Base-by-base conservation (phyloP, 176 grass and related monocot genomes). In the Phoenix roebelenii region DNA sequence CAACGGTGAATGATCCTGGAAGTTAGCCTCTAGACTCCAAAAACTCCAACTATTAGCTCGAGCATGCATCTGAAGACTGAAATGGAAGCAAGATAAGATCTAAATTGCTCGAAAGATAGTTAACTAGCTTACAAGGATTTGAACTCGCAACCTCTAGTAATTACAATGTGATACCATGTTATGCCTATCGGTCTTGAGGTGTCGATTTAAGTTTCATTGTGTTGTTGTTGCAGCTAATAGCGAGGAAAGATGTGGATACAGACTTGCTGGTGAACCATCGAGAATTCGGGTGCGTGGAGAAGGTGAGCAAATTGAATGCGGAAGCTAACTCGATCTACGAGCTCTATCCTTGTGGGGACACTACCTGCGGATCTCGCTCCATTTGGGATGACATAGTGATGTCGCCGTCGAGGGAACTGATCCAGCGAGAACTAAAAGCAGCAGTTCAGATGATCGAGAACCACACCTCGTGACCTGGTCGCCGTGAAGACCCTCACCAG, bases 291-390 rank as follows among this genome's bases (percentile, higher is more conserved):
- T 68, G 88, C 60, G 70, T 95, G 67, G 90, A 95, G 55, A 59
- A 76, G 35, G 71, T 95, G 52, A 73, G 73, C 60, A 23, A 54
- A 22, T 70, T 95, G 44, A 89, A 95, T 44, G 86, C 89, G 22
- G 67, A 89, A 0, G 86, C 90, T 39, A 52, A 76, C 63, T 89
- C 85, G 50, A 65, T 95, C 59, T 72, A 84, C 56, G 86, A 95
- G 60, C 83, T 95, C 17, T 95, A 95, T 75, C 82, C 80, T 24
- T 73, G 81, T 22, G 63, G 74, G 0, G 78, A 72, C 51, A 81
- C 86, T 4, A 75, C 72, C 0, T 81, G 54, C 20, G 83, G 80
- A 39, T 79, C 60, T 0, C 64, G 52, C 7, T 84, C 83, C 7
- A 70, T 95, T 4, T 95, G 85, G 85, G 64, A 84, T 9, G 77